Evolutionary conservation across 805 yeast genomes (phyloP).

Genomic region (Monosporozyma unispora): DNA sequence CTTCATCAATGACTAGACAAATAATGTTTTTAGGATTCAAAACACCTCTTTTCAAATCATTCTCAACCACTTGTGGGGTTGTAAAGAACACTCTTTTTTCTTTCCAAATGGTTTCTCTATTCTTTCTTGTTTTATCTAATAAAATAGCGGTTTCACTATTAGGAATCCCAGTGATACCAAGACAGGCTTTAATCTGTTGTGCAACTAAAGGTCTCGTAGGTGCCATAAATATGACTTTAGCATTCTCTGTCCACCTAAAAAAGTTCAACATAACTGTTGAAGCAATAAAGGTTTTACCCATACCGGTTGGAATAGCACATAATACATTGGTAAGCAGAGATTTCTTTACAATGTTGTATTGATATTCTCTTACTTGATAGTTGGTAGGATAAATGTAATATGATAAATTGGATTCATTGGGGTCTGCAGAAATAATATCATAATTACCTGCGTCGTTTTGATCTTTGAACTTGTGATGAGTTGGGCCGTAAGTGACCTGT

Average conservation of each 20-base stretch:
- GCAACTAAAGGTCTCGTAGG: constrained; percentile 95
- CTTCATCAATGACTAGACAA: constrained; percentile 85
- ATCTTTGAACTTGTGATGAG: constrained; percentile 40
- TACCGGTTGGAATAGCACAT: constrained; percentile 93
- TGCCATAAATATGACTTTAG: constrained; percentile 88
- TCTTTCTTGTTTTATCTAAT: constrained; percentile 46
- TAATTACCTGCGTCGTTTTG: background rate
- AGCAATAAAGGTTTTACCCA: constrained; percentile 95
- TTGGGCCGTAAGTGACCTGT: constrained; percentile 32
- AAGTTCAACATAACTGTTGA: constrained; percentile 87
- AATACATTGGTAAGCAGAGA: constrained; percentile 67
- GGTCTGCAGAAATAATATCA: background rate
- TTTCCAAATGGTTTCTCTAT: constrained; percentile 73
- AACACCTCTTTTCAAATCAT: constrained; percentile 69
- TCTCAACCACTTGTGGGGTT: constrained; percentile 93
- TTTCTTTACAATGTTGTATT: constrained; percentile 63
- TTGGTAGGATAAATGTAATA: constrained; percentile 79
- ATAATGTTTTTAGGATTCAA: constrained; percentile 68
- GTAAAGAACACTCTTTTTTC: constrained; percentile 75
- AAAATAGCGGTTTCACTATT: constrained; percentile 69
- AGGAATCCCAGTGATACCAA: constrained; percentile 78
- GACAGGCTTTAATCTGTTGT: constrained; percentile 90
- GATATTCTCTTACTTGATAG: constrained; percentile 78
- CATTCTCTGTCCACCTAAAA: constrained; percentile 70
- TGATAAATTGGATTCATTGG: constrained; percentile 30